A percentile compares a stretch with the other conserved stretches of the same genome.
Conservation (phyloP, 176 grass and related monocot species). For the Oryza coarctata region DNA sequence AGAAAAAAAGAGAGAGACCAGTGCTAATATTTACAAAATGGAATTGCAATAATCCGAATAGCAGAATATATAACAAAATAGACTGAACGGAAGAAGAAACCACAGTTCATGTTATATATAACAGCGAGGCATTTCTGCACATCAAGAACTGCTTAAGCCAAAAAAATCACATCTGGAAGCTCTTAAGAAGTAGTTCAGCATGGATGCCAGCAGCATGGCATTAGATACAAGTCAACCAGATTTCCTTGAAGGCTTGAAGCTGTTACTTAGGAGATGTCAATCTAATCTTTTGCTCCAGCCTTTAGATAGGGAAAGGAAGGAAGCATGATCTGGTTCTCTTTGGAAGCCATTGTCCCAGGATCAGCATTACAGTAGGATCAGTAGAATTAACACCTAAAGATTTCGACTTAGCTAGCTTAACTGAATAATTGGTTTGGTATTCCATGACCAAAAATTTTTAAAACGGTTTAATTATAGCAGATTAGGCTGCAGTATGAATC, state of each 20-base stretch:
- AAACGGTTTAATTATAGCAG: background rate
- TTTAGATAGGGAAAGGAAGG: background rate
- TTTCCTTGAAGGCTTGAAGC: background rate
- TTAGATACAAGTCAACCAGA: conserved; percentile 14
- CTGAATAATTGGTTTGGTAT: background rate
- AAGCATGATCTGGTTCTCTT: background rate
- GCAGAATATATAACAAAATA: conserved; percentile 6
- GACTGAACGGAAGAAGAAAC: background rate
- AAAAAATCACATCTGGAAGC: background rate
- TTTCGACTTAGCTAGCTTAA: background rate
- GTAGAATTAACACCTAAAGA: background rate
- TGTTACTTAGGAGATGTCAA: background rate
- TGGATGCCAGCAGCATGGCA: background rate
- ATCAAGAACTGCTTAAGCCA: background rate
- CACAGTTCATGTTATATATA: background rate
- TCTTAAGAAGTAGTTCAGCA: background rate
- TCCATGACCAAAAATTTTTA: background rate
- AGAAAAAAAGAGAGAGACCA: background rate
- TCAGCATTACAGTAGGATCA: background rate
- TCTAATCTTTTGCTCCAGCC: background rate
- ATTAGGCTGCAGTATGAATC: background rate
- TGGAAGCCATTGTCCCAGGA: background rate
- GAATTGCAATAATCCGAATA: conserved; percentile 17
- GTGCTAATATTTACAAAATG: conserved; percentile 5
- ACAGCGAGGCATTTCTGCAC: background rate